Evolutionary conservation across 345 rosid genomes (phyloP), one percentile per base, ranked within the genome.

Genomic region (Hypericum androsaemum): DNA sequence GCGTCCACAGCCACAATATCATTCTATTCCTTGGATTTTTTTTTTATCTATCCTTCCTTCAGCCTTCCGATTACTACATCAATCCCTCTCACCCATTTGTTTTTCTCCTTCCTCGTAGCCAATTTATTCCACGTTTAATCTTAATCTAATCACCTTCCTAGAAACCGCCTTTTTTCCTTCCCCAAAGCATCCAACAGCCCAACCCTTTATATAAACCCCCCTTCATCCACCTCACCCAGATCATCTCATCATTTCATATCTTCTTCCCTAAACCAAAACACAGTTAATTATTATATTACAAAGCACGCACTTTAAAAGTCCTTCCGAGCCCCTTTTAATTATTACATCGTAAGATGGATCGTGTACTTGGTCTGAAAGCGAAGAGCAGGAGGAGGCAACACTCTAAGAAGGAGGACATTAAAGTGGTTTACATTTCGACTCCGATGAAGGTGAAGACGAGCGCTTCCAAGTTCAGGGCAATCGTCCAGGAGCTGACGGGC

Each of bases 401-500:
- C 7, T 11, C 17, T 9, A 74, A 10, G n/a, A 58, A 70, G 12
- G 71, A 74, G 36, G 77, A 41, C 2, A 53, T 89, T 65, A 88
- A 84, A 67, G 88, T 88, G 35, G 86, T 84, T 50, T 82, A 88
- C 72, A 88, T 88, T 16, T 88, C 90, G 0, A 84, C 69, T 62
- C 94, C 96, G 22, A 74, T 84, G 88, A 88, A 69, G 71, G 77
- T 88, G n/a, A 37, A 70, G 46, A 80, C 84, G 8, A 75, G 81
- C 47, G 90, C 94, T 3, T 74, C 96, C 0, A 62, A 80, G 50
- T 88, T 88, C 13, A 76, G 96, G 63, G 90, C 83, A 58, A 67
- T 80, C 16, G 96, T 88, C 5, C 94, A 88, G 63, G 82, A 84
- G 48, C 96, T 88, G 54, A 88, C 96, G 9, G 94, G 96, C 0